phyloP scores from a whole-genome alignment of 164 flowering plant genomes.

The Umbellularia californica region DNA sequence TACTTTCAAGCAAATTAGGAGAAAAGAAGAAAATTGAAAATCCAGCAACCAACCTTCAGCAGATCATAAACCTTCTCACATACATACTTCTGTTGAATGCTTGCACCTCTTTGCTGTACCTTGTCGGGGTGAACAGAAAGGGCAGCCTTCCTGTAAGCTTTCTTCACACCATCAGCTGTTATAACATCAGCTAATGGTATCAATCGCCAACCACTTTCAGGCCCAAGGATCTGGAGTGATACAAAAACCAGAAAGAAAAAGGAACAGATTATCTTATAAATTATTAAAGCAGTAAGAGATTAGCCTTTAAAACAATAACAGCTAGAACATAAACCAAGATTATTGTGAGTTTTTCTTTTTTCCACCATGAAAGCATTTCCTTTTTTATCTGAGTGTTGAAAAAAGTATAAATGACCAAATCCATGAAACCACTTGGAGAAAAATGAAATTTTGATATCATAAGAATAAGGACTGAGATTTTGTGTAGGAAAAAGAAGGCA shows the following conservation, averaged over 20 bases:
- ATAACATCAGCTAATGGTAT: constrained; percentile 73
- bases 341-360: too few relatives aligned
- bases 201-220: constrained; percentile 94
- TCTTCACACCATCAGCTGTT: constrained; percentile 71
- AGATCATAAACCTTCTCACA: constrained; percentile 97
- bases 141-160: constrained; percentile 86
- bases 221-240: constrained; percentile 70
- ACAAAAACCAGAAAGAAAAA: not conserved
- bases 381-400: not conserved
- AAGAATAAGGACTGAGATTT: not conserved
- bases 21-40: not conserved
- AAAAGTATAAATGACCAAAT: not conserved
- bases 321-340: not conserved
- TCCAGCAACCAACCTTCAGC: constrained; percentile 54
- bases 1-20: not conserved
- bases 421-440: not conserved
- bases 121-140: constrained; percentile 93
- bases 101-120: constrained; percentile 90
- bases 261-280: not conserved
- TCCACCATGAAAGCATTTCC: not conserved
- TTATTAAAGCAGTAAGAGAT: not conserved
- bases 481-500: not conserved
- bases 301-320: not conserved
- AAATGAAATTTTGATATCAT: not conserved
- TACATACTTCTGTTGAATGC: constrained; percentile 78